Conservation (phyloP, 768 basidiomycete species). For the Mycena crocata region DNA sequence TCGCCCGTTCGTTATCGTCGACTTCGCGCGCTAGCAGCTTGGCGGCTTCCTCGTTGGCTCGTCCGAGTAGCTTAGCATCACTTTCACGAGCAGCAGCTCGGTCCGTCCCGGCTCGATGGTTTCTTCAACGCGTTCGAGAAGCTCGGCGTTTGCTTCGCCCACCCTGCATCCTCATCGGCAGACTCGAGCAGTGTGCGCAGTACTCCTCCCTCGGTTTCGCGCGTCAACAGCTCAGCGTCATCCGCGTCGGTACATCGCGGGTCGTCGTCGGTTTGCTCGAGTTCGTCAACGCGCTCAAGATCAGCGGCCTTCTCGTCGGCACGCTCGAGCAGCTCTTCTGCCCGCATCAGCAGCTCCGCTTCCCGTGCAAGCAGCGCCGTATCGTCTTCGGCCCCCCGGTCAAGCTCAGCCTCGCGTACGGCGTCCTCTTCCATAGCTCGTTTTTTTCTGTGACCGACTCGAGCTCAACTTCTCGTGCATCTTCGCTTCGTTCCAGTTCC, state of each 20-base stretch:
- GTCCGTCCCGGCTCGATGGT: no score
- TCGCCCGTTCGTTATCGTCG: no score
- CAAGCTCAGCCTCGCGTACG: no score
- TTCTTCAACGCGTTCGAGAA: no score
- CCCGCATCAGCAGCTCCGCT: neutral
- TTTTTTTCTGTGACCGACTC: no score
- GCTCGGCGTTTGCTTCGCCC: no score
- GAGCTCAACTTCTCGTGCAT: no score
- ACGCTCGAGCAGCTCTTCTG: neutral
- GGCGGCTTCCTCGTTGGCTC: no score
- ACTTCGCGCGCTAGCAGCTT: no score
- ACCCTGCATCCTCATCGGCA: neutral
- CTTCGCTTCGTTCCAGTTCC: neutral
- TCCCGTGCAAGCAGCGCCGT: no score
- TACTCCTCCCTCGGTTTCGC: neutral
- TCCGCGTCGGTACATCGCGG: neutral
- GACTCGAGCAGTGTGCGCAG: neutral
- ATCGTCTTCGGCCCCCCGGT: no score
- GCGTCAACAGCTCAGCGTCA: neutral
- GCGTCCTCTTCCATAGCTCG: no score
- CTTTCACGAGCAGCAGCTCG: slow-evolving; percentile 4
- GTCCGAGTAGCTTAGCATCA: neutral
- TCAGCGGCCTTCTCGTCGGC: neutral
- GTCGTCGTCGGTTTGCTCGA: neutral
- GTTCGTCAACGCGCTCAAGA: neutral